Conservation (phyloP, 352 stramenopile genomes). For the Phytopythium ostracodes region DNA sequence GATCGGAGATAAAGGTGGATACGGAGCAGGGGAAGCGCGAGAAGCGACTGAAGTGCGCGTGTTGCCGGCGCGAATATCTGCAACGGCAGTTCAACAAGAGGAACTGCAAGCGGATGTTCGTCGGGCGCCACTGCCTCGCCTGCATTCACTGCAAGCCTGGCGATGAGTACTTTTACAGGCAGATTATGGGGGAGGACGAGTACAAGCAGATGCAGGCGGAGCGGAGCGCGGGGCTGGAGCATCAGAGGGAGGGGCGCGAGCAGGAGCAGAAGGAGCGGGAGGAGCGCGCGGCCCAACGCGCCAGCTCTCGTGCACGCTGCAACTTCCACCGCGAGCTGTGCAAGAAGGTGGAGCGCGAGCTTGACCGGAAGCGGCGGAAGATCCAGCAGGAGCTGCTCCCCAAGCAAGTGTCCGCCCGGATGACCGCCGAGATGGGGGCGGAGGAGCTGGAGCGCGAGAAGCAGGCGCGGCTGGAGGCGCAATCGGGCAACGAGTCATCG, state of each 20-base stretch:
- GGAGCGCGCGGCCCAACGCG: background rate
- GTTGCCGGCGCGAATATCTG: background rate
- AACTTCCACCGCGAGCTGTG: slow-evolving; percentile 2
- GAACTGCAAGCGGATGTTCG: background rate
- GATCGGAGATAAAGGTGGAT: background rate
- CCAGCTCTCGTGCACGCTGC: too few relatives aligned
- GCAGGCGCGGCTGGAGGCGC: background rate
- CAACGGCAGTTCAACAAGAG: background rate
- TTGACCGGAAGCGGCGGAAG: slow-evolving; percentile 1
- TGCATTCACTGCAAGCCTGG: background rate
- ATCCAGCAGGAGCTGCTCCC: slow-evolving; percentile 2
- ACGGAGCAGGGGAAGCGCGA: background rate
- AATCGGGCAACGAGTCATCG: too few relatives aligned
- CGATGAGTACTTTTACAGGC: background rate
- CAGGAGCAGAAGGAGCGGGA: background rate
- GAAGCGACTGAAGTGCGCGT: slow-evolving; percentile 1
- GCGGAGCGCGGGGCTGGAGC: background rate
- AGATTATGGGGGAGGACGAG: background rate
- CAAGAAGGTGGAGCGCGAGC: slow-evolving; percentile 2
- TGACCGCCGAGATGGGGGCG: background rate
- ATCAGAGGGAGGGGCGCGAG: background rate
- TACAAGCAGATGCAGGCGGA: background rate
- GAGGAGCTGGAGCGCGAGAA: slow-evolving; percentile 11
- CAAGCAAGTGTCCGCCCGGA: background rate
- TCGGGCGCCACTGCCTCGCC: background rate